Percentiles rank a stretch among this genome's conserved stretches.
These are phyloP conservation scores for Rossbeevera mucosa DNA, from an alignment of 768 basidiomycete species.

Conservation along the genomic window DNA sequence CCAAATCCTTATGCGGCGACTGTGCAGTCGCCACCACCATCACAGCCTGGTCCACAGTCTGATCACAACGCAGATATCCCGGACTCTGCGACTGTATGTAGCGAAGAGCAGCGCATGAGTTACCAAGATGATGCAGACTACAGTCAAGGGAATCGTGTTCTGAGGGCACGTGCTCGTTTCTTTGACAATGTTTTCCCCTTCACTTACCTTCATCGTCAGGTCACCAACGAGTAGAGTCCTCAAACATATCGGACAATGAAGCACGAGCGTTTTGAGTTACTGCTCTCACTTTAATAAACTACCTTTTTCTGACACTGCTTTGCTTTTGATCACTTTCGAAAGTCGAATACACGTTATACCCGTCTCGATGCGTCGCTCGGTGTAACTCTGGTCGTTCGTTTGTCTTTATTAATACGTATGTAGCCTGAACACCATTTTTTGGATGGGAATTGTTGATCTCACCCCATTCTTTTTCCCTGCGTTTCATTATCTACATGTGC, in stretches of 20 bases:
- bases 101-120: conserved; percentile 26
- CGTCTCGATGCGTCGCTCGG: background rate
- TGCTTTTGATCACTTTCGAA: background rate
- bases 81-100: conserved; percentile 1
- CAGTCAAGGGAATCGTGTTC: conserved; percentile 23
- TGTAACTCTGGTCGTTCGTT: conserved; percentile 5
- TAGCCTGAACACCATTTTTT: background rate
- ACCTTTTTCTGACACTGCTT: background rate
- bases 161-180: conserved; percentile 23
- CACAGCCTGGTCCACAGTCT: conserved; percentile 7
- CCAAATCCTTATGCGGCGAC: conserved; percentile 18
- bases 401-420: background rate
- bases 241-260: conserved; percentile 1
- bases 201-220: background rate
- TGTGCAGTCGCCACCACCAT: conserved; percentile 9
- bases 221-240: conserved; percentile 14
- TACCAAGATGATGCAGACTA: conserved; percentile 31
- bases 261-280: background rate
- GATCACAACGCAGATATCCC: conserved; percentile 10
- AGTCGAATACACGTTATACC: conserved; percentile 4
- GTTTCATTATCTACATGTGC: background rate
- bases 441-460: background rate
- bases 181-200: background rate
- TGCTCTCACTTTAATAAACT: background rate
- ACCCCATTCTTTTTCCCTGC: background rate